These are phyloP conservation scores for Paramecium sonneborni DNA, from an alignment of 73 alveolate genomes.

Conservation along the genomic window DNA sequence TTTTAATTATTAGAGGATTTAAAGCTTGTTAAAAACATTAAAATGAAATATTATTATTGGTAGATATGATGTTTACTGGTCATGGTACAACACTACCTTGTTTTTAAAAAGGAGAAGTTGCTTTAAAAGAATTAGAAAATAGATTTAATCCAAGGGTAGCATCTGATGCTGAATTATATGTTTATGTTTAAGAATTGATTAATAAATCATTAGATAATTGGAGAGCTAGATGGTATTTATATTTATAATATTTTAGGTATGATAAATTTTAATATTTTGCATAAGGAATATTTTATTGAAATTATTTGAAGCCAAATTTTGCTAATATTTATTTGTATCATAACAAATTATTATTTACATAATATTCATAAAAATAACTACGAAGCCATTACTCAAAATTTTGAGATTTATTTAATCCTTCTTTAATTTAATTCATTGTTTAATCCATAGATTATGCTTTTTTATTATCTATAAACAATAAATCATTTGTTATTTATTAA, in stretches of 20 bases:
- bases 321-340: background rate
- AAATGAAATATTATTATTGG: conserved; percentile 84
- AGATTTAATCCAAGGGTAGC: conserved; percentile 74
- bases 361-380: background rate
- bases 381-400: background rate
- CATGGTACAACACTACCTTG: conserved; percentile 93
- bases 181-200: conserved; percentile 9
- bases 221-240: conserved; percentile 49
- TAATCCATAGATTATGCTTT: background rate
- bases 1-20: conserved; percentile 74
- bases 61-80: conserved; percentile 94
- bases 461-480: background rate
- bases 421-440: background rate
- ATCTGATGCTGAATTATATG: conserved; percentile 15
- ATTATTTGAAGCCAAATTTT: background rate
- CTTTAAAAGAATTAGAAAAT: conserved; percentile 84
- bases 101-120: conserved; percentile 89
- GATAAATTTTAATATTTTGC: conserved; percentile 59
- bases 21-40: conserved; percentile 89
- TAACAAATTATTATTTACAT: background rate
- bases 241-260: background rate
- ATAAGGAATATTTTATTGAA: conserved; percentile 59
- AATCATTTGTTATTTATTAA: background rate
- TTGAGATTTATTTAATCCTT: background rate
- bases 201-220: conserved; percentile 60